Evolutionary conservation across 305 asterid genomes (phyloP).

Genomic region (Fraxinus sp.): DNA sequence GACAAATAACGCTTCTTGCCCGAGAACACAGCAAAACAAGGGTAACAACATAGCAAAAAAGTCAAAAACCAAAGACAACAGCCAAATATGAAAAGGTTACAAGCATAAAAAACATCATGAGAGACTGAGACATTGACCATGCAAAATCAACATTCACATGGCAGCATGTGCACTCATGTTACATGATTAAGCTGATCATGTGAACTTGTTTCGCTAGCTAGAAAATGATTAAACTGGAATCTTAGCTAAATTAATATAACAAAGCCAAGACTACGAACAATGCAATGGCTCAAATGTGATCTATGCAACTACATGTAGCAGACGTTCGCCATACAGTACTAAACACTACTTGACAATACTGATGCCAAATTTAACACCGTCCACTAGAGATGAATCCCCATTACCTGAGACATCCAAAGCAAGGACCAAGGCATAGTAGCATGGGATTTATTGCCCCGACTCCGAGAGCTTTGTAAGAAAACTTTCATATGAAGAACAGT

Average conservation of each 20-base stretch:
- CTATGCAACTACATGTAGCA: neutral
- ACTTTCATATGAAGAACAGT: neutral
- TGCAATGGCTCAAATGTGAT: neutral
- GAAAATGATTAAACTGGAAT: neutral
- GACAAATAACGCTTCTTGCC: neutral
- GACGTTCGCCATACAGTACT: neutral
- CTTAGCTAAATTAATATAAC: neutral
- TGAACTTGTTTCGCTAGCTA: neutral
- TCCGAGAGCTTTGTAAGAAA: neutral
- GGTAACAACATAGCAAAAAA: neutral
- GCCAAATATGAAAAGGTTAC: neutral
- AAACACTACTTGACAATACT: neutral
- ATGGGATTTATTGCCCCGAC: neutral
- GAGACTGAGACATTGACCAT: neutral
- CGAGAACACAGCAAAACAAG: neutral
- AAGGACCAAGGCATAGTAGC: neutral
- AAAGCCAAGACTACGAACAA: slow-evolving; percentile 18
- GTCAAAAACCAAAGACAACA: neutral
- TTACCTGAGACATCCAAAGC: neutral
- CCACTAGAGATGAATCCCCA: neutral
- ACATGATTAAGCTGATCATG: slow-evolving; percentile 12
- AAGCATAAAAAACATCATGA: neutral
- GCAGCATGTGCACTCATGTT: slow-evolving; percentile 29
- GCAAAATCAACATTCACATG: slow-evolving; percentile 28
- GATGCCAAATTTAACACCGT: neutral